Conservation (phyloP, 805 yeast species). For the Pichia kluyveri region DNA sequence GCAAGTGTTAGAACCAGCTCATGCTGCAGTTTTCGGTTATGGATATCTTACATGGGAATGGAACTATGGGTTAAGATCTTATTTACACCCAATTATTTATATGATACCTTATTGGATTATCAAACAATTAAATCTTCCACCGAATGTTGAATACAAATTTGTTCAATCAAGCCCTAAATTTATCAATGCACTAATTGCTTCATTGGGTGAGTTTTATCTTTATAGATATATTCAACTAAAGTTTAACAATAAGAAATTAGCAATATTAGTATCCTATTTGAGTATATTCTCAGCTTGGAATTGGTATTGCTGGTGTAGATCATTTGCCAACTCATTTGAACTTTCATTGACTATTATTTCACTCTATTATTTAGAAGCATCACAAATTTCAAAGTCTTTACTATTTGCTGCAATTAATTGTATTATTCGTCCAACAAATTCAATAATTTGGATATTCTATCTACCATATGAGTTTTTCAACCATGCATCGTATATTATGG, state of each 20-base stretch:
- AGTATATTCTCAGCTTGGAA: constrained; percentile 67
- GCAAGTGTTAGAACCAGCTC: constrained; percentile 93
- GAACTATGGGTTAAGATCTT: constrained; percentile 65
- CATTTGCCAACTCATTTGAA: constrained; percentile 82
- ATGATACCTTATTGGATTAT: constrained; percentile 33
- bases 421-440: constrained; percentile 79
- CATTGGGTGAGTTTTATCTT: constrained; percentile 58
- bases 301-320: constrained; percentile 71
- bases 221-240: constrained; percentile 32
- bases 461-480: constrained; percentile 33
- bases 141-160: not conserved
- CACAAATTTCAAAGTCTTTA: constrained; percentile 18
- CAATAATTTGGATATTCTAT: constrained; percentile 60
- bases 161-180: constrained; percentile 45
- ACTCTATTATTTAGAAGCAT: constrained; percentile 50
- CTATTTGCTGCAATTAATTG: constrained; percentile 52
- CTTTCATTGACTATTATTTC: constrained; percentile 60
- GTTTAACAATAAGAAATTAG: constrained; percentile 22
- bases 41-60: constrained; percentile 96
- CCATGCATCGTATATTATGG: constrained; percentile 1
- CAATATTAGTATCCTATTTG: constrained; percentile 36
- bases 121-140: constrained; percentile 22
- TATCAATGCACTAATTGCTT: constrained; percentile 59
- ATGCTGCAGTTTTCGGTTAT: constrained; percentile 57
- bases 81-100: constrained; percentile 71